Base-by-base conservation (phyloP, 768 basidiomycete species). In the Lactarius vividus region DNA sequence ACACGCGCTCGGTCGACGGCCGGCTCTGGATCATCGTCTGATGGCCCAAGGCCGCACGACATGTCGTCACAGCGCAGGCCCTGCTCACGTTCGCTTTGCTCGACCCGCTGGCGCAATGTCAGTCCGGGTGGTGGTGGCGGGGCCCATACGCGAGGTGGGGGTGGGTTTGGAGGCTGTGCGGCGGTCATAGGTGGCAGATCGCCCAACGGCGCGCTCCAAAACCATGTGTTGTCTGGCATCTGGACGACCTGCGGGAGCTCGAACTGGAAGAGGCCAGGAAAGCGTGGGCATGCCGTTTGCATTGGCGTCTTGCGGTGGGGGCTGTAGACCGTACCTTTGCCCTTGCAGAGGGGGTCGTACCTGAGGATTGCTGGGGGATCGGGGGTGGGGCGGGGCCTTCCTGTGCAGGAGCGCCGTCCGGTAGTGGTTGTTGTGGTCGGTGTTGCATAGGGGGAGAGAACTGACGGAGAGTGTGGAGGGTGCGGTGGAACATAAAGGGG, bases 11-110 rank as follows among this genome's bases (percentile, higher is more conserved):
- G 39, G 68, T 75, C 66, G 57, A 73, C 61, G 23, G 71, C 59
- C 7, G 81, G 75, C 53, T 75, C 76, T 16, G 88, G 88, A 52
- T 89, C 88, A 18, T 90, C 89, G 63, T 91, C 89, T 16, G 84
- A 85, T 8, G 89, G 89, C 0, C 89, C 91, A 33, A 91, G 73
- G 2, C 88, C 89, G 74, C 91, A 93, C 66, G 84, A 85, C 33
- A 85, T 76, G 71, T 92, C 91, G 44, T 78, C 84, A 73, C 91
- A 93, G 57, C 91, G 80, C 70, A 91, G 72, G 0, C 89, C 91
- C 26, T 83, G 81, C 73, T 90, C 88, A 26, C 87, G 83, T 74
- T 92, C 91, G 62, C 84, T 80, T 65, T 83, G 81, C 74, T 93
- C 91, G 20, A 93, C 79, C 7, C 86, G 83, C 73, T 92, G 85